Conservation (phyloP, 495 filamentous ascomycete genomes). For the Podospora sp. region DNA sequence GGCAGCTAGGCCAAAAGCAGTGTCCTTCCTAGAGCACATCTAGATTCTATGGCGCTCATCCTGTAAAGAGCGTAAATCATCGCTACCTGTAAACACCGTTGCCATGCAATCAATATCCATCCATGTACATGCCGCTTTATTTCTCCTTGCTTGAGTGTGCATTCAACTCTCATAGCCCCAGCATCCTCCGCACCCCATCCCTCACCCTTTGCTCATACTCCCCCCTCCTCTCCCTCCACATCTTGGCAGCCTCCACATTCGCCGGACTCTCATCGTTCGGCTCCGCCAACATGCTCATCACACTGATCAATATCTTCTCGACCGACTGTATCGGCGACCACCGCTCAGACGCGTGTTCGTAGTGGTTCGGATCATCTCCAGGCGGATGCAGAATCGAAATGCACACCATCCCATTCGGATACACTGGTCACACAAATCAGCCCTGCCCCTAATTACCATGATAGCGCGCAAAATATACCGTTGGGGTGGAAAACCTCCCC, state of each 20-base stretch:
- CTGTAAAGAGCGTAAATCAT: background rate
- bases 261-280: constrained; percentile 98
- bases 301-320: constrained; percentile 95
- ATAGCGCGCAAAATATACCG: constrained; percentile 56
- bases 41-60: background rate
- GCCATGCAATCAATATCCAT: constrained; percentile 17
- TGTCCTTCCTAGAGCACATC: background rate
- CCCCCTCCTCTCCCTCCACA: constrained; percentile 86
- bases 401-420: constrained; percentile 87
- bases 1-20: background rate
- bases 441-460: background rate
- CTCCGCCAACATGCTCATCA: constrained; percentile 99
- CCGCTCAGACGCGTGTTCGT: constrained; percentile 92
- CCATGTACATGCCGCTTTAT: background rate
- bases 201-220: constrained; percentile 88
- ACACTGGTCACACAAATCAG: constrained; percentile 62
- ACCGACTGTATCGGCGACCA: constrained; percentile 97
- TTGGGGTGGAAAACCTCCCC: constrained; percentile 97
- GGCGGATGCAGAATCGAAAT: constrained; percentile 98
- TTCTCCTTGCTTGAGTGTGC: background rate
- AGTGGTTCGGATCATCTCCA: constrained; percentile 98
- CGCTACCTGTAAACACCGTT: constrained; percentile 13
- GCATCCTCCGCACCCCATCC: constrained; percentile 65
- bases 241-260: constrained; percentile 97
- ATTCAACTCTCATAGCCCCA: constrained; percentile 47